Evolutionary conservation across 1,284 basidiomycete species (phyloP), one percentile per base, ranked within the genome.

Genomic region (Cryptococcus sp.): DNA sequence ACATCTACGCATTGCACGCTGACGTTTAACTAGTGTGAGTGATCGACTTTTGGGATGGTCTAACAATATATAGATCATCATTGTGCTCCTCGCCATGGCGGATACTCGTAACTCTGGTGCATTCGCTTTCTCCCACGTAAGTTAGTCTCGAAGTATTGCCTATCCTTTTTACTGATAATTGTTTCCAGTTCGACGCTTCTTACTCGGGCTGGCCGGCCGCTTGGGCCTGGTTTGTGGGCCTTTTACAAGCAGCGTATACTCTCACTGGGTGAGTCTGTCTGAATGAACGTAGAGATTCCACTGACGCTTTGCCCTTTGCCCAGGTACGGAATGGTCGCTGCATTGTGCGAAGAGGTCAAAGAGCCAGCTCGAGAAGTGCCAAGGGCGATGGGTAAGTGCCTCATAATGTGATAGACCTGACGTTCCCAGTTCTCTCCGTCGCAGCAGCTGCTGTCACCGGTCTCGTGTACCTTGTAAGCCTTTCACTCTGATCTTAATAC

Each of bases 371-470:
- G 68, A 58, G 67, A 74, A 67, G 72, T 81, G 38, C 74, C 80
- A 50, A 62, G 73, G 63, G 74, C 79, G 50, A 70, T 78, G 78
- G 57, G 69, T 69, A 64, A 57, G 75, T 57, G 23, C n/a, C n/a
- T 23, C 13, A 19, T 25, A 37, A 25, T 29, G 15, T 22, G 47
- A 16, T 10, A 16, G 16, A n/a, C 20, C 44, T 47, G 23, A 46
- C 17, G 11, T 67, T 40, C 17, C 3, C 41, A 71, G 75, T 79
- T 6, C 72, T 79, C 40, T 77, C 74, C 0, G 80, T 81, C 13
- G 72, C 78, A 6, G 79, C 79, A 2, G 80, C 80, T 1, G 76
- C 73, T 23, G 61, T 81, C 51, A 81, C 80, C 0, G 80, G 80
- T 44, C 68, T 80, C 29, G 66, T 78, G 22, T 80, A 80, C 65